Conservation (phyloP, 2,329 filamentous ascomycete species). For the Dactylellina haptotyla region DNA sequence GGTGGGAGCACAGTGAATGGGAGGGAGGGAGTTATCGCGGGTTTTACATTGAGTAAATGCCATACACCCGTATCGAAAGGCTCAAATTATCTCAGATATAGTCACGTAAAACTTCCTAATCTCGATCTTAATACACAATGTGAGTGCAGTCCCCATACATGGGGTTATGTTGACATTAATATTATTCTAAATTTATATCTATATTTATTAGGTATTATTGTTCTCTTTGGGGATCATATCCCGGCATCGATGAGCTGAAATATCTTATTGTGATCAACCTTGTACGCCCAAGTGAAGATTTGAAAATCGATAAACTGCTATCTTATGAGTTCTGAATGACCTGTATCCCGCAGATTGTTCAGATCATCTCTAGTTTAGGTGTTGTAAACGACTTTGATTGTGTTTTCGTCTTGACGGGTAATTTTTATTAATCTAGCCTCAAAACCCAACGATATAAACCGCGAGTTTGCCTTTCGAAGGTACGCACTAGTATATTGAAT, state of each 20-base stretch:
- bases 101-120: too few species aligned
- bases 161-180: not conserved
- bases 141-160: too few species aligned
- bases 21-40: too few species aligned
- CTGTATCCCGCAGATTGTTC: not conserved
- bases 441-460: conserved; percentile 14
- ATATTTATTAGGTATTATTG: not conserved
- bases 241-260: conserved; percentile 1
- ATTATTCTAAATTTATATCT: not conserved
- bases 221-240: not conserved
- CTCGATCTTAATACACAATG: too few species aligned
- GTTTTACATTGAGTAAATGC: too few species aligned
- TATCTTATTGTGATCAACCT: not conserved
- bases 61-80: too few species aligned
- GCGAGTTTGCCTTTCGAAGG: not conserved
- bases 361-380: conserved; percentile 22
- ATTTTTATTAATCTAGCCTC: conserved; percentile 29
- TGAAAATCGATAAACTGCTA: conserved; percentile 1
- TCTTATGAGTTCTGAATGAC: conserved; percentile 3
- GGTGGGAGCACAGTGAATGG: too few species aligned
- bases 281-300: conserved; percentile 20
- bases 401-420: not conserved
- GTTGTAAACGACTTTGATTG: conserved; percentile 1
- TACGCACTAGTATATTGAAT: not conserved
- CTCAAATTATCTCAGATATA: too few species aligned